Evolutionary conservation across 345 rosid species (phyloP), one percentile per base, ranked within the genome.

Genomic region (Alliaria petiolata): DNA sequence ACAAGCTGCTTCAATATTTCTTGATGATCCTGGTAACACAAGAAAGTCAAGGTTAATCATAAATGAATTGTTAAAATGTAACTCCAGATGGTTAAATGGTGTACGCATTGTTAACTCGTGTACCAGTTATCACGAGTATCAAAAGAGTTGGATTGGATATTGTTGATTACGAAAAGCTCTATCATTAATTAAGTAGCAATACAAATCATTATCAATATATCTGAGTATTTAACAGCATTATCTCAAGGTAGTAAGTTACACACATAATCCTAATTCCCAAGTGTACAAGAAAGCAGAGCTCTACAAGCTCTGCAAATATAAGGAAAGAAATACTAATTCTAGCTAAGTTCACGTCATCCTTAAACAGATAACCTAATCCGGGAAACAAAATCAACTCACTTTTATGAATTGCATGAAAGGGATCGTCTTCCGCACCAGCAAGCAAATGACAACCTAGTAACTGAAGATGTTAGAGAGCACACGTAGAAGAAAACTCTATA

Each of bases 391-490:
- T 39, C 36, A 65, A 80, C 82, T 86, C 75, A 88, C 98, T 78
- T 85, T 89, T 67, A 90, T 71, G 77, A 86, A 88, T 39, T 83
- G 78, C 90, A 93, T 78, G 61, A 93, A 86, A 34, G 91, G 86
- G 78, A 83, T 79, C 2, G 95, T 88, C 83, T 93, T 90, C 80
- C 98, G 91, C 81, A 90, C 56, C 80, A 93, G 75, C 67, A 93
- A 78, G 64, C 93, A 90, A 60, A 85, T 79, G 76, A 88, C 93
- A 63, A 93, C 98, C 98, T 93, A 79, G 76, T 62, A 82, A 71
- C 35, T 65, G 34, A 35, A 76, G 54, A 51, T 33, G 49, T 38
- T 31, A 61, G 39, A 43, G 22, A 54, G 20, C 15, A 42, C 7
- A 38, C 11, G 13, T 19, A 5, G 6, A 53, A 15, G 36, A 70